Evolutionary conservation across 192 early-diverging fungal genomes (phyloP).

Genomic region (Chytriomyces hyalinus): DNA sequence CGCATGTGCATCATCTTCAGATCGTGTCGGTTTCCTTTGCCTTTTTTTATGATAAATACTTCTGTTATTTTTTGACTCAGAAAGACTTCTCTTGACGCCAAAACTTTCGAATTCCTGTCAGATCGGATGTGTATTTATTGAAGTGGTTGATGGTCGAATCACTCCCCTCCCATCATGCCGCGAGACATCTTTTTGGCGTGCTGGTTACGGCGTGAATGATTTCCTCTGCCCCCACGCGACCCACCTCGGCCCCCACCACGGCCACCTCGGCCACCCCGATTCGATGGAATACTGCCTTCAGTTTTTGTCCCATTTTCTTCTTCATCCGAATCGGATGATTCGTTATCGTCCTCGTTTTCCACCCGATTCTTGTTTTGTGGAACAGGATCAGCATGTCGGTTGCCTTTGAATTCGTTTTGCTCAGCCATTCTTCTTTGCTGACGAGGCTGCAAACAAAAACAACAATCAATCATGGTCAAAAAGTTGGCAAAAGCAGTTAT

Average conservation of each 20-base stretch:
- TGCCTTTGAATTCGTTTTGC: constrained; percentile 65
- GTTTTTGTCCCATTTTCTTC: not conserved
- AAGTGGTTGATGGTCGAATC: too few species aligned
- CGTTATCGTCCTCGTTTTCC: constrained; percentile 1
- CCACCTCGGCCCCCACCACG: constrained; percentile 26
- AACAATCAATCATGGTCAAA: not conserved
- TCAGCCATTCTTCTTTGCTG: constrained; percentile 62
- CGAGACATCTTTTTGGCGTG: constrained; percentile 71
- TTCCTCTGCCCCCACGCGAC: constrained; percentile 47
- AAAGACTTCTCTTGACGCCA: too few species aligned
- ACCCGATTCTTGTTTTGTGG: constrained; percentile 23
- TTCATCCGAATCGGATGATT: constrained; percentile 3
- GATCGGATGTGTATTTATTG: too few species aligned
- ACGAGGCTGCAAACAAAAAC: constrained; percentile 56
- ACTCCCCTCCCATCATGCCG: constrained; percentile 37
- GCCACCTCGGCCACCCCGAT: constrained; percentile 23
- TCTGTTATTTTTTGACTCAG: too few species aligned
- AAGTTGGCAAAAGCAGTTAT: not conserved
- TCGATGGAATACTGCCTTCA: not conserved
- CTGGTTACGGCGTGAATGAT: constrained; percentile 77
- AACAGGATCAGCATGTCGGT: constrained; percentile 41
- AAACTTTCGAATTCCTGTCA: too few species aligned
- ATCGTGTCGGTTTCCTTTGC: too few species aligned
- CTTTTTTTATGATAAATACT: too few species aligned
- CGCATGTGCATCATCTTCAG: too few species aligned